These are phyloP conservation scores for Torulaspora microellipsoides DNA, from an alignment of 805 yeast species.

Conservation along the genomic window DNA sequence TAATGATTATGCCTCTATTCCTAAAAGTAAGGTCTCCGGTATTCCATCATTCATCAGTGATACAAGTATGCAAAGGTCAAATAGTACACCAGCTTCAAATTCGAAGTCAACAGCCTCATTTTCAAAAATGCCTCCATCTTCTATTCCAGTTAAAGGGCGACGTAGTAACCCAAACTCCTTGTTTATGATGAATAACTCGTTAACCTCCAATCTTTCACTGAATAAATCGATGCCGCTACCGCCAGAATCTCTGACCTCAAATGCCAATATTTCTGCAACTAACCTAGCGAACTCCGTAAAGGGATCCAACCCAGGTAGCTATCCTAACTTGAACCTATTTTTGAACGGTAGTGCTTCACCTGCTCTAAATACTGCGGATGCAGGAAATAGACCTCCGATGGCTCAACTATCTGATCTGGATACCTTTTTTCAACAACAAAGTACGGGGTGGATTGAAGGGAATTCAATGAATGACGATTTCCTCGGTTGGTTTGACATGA, in stretches of 20 bases:
- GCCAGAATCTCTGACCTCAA: conserved; percentile 1
- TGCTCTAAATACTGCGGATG: conserved; percentile 5
- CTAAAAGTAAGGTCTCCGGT: neutral
- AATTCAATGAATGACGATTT: conserved; percentile 68
- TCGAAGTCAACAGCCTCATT: neutral
- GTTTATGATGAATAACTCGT: conserved; percentile 19
- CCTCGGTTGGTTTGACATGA: conserved; percentile 89
- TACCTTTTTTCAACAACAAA: conserved; percentile 71
- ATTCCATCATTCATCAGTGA: conserved; percentile 3
- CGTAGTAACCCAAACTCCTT: conserved; percentile 13
- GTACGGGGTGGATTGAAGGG: conserved; percentile 80
- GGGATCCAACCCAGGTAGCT: conserved; percentile 6
- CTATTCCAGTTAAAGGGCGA: neutral
- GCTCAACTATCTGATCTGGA: conserved; percentile 37
- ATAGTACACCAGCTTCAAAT: conserved; percentile 7
- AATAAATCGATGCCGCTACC: conserved; percentile 11
- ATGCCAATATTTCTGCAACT: conserved; percentile 4
- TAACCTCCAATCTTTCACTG: conserved; percentile 13
- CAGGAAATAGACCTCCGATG: conserved; percentile 6
- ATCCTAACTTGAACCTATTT: conserved; percentile 18
- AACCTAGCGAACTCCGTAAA: conserved; percentile 1
- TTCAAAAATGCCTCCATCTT: neutral
- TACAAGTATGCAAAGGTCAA: conserved; percentile 12
- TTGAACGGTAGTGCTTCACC: conserved; percentile 7
- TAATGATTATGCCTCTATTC: conserved; percentile 1